Evolutionary conservation across 2,329 filamentous ascomycete species (phyloP).

Genomic region (Aspergillus sclerotialis): DNA sequence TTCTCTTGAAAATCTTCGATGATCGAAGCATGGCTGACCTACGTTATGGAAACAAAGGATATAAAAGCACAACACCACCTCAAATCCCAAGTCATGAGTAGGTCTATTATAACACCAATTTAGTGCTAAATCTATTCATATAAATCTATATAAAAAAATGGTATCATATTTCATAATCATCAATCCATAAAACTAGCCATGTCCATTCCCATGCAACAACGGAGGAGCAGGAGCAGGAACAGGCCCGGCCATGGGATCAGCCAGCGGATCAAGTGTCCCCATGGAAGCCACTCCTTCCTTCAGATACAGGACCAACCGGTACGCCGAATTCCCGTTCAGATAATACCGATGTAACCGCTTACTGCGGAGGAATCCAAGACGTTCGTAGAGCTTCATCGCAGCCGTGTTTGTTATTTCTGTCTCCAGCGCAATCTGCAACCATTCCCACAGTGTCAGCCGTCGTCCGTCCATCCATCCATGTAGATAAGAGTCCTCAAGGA

Average conservation of each 20-base stretch:
- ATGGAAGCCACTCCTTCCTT: slow-evolving; percentile 52
- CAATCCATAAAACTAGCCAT: slow-evolving; percentile 1
- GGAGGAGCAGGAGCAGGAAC: slow-evolving; percentile 10
- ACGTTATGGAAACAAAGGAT: too few species aligned
- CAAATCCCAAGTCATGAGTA: too few species aligned
- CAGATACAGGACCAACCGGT: slow-evolving; percentile 74
- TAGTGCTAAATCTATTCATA: background rate
- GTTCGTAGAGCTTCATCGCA: slow-evolving; percentile 87
- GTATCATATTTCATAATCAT: background rate
- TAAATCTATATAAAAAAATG: background rate
- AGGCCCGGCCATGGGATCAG: slow-evolving; percentile 8
- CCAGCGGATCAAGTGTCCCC: slow-evolving; percentile 28
- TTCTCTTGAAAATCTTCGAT: too few species aligned
- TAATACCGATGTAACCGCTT: slow-evolving; percentile 95
- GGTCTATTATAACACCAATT: background rate
- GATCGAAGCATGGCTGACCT: too few species aligned
- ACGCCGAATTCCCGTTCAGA: slow-evolving; percentile 91
- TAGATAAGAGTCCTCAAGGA: slow-evolving; percentile 9
- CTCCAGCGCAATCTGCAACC: slow-evolving; percentile 82
- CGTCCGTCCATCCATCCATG: background rate
- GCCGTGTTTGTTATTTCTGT: slow-evolving; percentile 89
- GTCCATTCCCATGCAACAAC: slow-evolving; percentile 18
- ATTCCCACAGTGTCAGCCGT: too few species aligned
- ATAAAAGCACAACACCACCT: too few species aligned
- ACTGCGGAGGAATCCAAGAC: slow-evolving; percentile 82